Percentiles rank a stretch among this genome's conserved stretches.
Evolutionary conservation across 176 grass and related monocot genomes (phyloP).

Genomic region (Musa itinerans): DNA sequence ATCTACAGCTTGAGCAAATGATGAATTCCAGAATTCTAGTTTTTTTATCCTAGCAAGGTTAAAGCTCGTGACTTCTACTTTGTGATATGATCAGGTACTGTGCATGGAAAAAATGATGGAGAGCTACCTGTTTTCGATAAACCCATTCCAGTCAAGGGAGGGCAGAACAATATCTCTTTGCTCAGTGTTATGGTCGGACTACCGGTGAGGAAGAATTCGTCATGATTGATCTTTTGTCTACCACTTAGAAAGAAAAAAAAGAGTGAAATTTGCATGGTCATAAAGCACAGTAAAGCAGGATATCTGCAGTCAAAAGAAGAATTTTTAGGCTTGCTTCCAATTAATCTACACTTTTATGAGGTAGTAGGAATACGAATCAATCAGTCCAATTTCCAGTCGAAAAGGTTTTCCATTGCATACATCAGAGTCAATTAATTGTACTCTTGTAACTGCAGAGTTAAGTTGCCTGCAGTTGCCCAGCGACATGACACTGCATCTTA

Average conservation of each 20-base stretch:
- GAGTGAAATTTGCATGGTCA: neutral
- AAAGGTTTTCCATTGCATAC: no score
- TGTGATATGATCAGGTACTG: constrained; percentile 30
- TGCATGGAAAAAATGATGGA: constrained; percentile 49
- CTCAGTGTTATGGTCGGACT: constrained; percentile 89
- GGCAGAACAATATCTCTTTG: constrained; percentile 67
- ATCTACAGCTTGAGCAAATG: neutral
- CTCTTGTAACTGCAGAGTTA: neutral
- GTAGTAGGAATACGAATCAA: no score
- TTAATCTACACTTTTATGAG: no score
- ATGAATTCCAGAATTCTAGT: neutral
- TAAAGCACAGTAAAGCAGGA: neutral
- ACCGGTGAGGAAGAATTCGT: constrained; percentile 50
- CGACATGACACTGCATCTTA: no score
- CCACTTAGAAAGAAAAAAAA: constrained; percentile 2
- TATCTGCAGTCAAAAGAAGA: neutral
- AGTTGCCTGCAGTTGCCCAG: no score
- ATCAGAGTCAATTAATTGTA: neutral
- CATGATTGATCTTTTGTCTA: neutral
- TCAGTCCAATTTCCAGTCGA: no score
- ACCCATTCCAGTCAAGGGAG: constrained; percentile 37
- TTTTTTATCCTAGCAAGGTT: constrained; percentile 11
- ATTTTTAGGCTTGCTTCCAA: neutral
- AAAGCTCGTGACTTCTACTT: neutral
- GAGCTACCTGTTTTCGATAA: constrained; percentile 28